phyloP scores from a whole-genome alignment of 1,284 basidiomycete genomes.

The Lentinula novae-zelandiae region DNA sequence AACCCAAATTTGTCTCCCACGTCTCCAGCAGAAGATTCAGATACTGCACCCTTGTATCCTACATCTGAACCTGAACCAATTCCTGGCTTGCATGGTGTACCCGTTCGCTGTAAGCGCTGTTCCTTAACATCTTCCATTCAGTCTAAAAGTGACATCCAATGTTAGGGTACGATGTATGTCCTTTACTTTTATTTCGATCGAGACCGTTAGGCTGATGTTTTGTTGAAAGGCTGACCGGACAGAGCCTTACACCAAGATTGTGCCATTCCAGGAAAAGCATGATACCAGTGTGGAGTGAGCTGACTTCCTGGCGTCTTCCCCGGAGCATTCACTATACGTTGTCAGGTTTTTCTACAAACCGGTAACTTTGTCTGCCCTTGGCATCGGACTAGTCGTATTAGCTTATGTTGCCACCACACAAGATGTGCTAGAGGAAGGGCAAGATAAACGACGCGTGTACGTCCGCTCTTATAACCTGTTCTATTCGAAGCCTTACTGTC shows the following conservation, averaged over 20 bases:
- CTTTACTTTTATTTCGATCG: conserved; percentile 13
- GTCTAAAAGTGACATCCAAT: background rate
- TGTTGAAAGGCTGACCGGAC: conserved; percentile 66
- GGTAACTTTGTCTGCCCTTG: conserved; percentile 68
- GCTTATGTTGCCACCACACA: conserved; percentile 78
- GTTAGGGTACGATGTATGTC: conserved; percentile 39
- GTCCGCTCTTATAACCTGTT: conserved; percentile 25
- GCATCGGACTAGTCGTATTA: conserved; percentile 58
- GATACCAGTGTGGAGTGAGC: conserved; percentile 79
- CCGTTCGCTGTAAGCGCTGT: conserved; percentile 37
- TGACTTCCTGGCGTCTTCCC: background rate
- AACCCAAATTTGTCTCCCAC: conserved; percentile 37
- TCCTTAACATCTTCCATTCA: conserved; percentile 12
- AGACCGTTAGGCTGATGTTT: background rate
- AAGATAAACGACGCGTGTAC: conserved; percentile 74
- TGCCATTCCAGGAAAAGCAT: conserved; percentile 75
- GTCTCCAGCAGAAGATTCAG: conserved; percentile 43
- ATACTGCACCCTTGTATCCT: conserved; percentile 23
- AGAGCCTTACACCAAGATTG: conserved; percentile 75
- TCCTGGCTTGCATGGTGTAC: conserved; percentile 43
- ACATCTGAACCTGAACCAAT: conserved; percentile 36
- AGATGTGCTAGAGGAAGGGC: conserved; percentile 74
- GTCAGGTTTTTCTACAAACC: conserved; percentile 80
- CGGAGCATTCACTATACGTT: background rate
- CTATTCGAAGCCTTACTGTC: background rate